These are phyloP conservation scores for Claviceps purpurea DNA, from an alignment of 2,329 filamentous ascomycete genomes.

Conservation along the genomic window DNA sequence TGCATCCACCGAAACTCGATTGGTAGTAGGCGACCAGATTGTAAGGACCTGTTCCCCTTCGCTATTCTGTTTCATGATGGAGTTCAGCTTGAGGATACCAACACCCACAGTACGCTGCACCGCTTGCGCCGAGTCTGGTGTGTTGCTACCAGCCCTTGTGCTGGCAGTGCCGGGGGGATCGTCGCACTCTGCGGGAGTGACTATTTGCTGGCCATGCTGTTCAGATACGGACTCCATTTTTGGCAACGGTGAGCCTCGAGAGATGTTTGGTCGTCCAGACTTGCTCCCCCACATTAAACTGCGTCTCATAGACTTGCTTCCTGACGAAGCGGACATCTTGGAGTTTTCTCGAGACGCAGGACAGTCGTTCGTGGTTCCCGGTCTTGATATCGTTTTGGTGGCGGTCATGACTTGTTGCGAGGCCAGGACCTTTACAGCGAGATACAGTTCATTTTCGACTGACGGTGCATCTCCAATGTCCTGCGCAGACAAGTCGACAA, in stretches of 20 bases:
- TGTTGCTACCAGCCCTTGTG: constrained; percentile 24
- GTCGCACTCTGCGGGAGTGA: constrained; percentile 31
- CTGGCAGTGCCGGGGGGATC: constrained; percentile 41
- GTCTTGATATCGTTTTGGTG: constrained; percentile 36
- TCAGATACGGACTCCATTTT: constrained; percentile 47
- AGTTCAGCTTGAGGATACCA: constrained; percentile 63
- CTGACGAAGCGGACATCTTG: constrained; percentile 35
- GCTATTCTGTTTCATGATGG: constrained; percentile 56
- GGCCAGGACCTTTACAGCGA: constrained; percentile 69
- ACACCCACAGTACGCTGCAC: constrained; percentile 54
- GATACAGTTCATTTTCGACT: constrained; percentile 60
- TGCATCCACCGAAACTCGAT: constrained; percentile 40
- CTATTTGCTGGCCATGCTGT: constrained; percentile 26
- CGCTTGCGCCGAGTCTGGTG: constrained; percentile 14
- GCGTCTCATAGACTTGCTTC: constrained; percentile 43
- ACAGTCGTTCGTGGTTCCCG: constrained; percentile 31
- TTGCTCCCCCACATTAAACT: constrained; percentile 60
- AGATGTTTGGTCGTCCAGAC: constrained; percentile 38
- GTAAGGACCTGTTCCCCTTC: constrained; percentile 64
- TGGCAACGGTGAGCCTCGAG: constrained; percentile 31
- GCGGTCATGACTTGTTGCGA: constrained; percentile 32
- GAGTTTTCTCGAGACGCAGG: constrained; percentile 28
- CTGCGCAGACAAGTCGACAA: constrained; percentile 68
- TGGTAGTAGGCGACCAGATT: constrained; percentile 56
- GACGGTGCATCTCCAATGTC: constrained; percentile 53